phyloP scores from a whole-genome alignment of 2,329 filamentous ascomycete genomes.

The Colletotrichum chrysophilum region DNA sequence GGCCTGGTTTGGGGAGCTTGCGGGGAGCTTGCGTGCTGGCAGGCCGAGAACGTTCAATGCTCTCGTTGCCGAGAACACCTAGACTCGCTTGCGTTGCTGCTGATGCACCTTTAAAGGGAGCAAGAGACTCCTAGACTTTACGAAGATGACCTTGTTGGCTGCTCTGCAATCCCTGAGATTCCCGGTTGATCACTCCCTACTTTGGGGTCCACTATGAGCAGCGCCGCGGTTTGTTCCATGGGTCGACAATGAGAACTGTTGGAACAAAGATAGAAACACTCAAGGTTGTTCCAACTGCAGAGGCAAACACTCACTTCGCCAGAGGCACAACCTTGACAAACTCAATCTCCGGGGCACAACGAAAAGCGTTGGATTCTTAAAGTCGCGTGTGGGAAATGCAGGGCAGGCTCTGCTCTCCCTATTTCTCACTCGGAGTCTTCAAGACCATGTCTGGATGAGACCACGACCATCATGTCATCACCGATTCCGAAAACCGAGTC shows the following conservation, averaged over 20 bases:
- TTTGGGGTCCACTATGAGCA: not conserved
- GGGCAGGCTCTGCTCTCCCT: not conserved
- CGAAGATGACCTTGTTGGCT: not conserved
- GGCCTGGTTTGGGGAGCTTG: not conserved
- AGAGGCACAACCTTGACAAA: not conserved
- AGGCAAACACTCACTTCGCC: not conserved
- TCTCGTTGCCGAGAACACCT: not conserved
- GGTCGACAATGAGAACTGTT: not conserved
- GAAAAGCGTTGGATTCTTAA: not conserved
- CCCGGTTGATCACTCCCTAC: not conserved
- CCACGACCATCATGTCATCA: not conserved
- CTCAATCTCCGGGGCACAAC: not conserved
- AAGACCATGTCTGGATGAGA: not conserved
- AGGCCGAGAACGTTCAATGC: not conserved
- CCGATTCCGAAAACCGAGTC: not conserved
- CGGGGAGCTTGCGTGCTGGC: not conserved
- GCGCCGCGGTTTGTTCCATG: not conserved
- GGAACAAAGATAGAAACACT: not conserved
- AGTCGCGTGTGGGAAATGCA: not conserved
- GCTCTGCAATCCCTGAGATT: not conserved
- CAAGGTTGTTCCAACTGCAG: not conserved
- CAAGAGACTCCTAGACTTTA: not conserved
- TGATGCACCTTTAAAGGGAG: not conserved
- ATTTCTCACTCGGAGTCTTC: not conserved
- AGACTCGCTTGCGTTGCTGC: not conserved